Base-by-base conservation (phyloP, 2,329 filamentous ascomycete species). In the Stagonosporopsis cucurbitacearum region DNA sequence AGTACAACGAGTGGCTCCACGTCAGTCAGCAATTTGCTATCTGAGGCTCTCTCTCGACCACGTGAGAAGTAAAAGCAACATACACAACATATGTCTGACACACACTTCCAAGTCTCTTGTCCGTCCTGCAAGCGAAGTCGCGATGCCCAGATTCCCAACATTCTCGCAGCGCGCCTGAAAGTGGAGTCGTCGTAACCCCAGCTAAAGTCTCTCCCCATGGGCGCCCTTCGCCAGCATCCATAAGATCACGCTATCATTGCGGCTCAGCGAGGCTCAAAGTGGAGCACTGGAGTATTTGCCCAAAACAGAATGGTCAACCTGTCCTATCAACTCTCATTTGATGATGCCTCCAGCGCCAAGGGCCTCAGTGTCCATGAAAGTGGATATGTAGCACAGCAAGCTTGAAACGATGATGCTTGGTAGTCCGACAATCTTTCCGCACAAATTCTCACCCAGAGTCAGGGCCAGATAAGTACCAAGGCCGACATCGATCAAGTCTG, bases 341-440 rank as follows among this genome's bases (percentile, higher is more conserved):
- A 39, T 11, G 19, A n/a, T 33, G 37, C 35, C 8, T 36, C 23
- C 30, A 33, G 23, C 22, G 45, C 40, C 54, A 57, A 57, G 39
- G 8, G 39, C 30, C 25, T 30, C 23, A 43, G 40, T 47, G 19
- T 41, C 37, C 28, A 36, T 46, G 30, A 42, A 57, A 49, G 45
- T 53, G 45, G 54, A 28, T 20, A 36, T 30, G 40, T 45, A 50
- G 33, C 26, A 22, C 39, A 45, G 50, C 44, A 49, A 53, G 54
- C 54, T 53, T 53, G 54, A 50, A 49, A 43, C 45, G 28, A 26
- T 22, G 36, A 57, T 51, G 33, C 62, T 61, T 61, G 56, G 51
- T 58, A 40, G 17, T 28, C 62, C 62, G 62, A 63, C 26, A 63
- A 52, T 58, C 60, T 49, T 59, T 48, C 62, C 60, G 62, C 45